These are phyloP conservation scores for Lepidium sativum DNA, from an alignment of 345 rosid genomes.

Conservation along the genomic window DNA sequence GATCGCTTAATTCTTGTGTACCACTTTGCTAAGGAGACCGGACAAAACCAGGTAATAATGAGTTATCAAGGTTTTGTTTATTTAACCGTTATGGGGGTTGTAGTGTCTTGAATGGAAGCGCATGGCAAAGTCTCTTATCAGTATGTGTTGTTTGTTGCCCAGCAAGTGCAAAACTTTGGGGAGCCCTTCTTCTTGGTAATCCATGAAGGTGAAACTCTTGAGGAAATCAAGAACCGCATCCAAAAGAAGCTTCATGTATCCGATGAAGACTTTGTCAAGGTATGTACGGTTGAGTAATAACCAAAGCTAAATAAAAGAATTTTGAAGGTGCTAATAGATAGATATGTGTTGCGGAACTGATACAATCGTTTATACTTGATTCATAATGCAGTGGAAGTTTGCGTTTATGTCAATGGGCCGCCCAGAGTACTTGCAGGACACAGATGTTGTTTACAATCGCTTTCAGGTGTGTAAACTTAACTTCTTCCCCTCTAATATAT, in stretches of 20 bases:
- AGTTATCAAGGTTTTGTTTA: background rate
- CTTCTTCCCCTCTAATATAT: background rate
- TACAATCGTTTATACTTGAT: background rate
- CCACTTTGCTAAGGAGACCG: conserved; percentile 79
- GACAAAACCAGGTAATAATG: conserved; percentile 63
- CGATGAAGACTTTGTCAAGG: conserved; percentile 95
- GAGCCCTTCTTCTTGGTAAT: conserved; percentile 95
- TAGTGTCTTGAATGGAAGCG: background rate
- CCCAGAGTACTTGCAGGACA: conserved; percentile 82
- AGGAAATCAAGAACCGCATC: conserved; percentile 71
- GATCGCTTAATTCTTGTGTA: conserved; percentile 90
- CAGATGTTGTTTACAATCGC: conserved; percentile 66
- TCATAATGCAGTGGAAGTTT: conserved; percentile 72
- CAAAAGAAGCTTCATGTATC: conserved; percentile 90
- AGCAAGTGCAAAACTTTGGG: conserved; percentile 94
- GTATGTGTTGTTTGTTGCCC: conserved; percentile 20
- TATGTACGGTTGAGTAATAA: conserved; percentile 14
- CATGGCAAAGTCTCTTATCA: background rate
- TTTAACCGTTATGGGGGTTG: background rate
- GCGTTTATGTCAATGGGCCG: conserved; percentile 85
- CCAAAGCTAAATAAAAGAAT: too few species aligned
- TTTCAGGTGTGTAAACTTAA: conserved; percentile 54
- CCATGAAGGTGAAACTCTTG: conserved; percentile 83
- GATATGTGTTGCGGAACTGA: background rate
- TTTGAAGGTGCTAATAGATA: background rate